These are phyloP conservation scores for Pleodorina starrii DNA, from an alignment of 139 green algal species.

Conservation along the genomic window DNA sequence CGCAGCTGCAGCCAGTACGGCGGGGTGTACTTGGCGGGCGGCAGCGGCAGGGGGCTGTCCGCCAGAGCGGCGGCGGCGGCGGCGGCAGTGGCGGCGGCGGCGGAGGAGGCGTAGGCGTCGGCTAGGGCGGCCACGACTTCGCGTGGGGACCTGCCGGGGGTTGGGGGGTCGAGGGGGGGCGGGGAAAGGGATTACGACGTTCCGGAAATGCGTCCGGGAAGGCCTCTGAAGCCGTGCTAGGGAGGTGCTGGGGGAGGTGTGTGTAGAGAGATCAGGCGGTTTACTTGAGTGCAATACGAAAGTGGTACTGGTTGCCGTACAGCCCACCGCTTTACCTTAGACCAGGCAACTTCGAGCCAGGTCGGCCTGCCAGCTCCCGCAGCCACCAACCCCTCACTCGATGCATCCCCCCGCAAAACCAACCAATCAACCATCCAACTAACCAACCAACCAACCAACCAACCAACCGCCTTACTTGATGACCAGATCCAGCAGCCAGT, in stretches of 20 bases:
- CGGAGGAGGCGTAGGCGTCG: constrained; percentile 45
- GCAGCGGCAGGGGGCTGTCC: constrained; percentile 28
- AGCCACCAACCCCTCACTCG: no score
- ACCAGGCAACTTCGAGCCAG: no score
- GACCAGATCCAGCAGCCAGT: constrained; percentile 83
- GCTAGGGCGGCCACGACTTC: constrained; percentile 64
- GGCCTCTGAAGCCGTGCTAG: no score
- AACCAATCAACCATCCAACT: no score
- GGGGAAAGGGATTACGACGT: no score
- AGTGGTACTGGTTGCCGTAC: no score
- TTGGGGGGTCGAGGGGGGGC: no score
- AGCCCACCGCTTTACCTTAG: no score
- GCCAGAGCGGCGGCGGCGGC: constrained; percentile 35
- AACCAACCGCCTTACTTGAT: constrained; percentile 66
- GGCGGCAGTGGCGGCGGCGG: constrained; percentile 25
- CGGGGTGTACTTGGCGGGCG: constrained; percentile 50
- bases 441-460: no score
- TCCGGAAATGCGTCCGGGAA: no score
- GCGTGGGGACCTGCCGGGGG: constrained; percentile 28
- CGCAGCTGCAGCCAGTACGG: constrained; percentile 59
- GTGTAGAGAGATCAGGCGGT: no score
- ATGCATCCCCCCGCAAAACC: background rate
- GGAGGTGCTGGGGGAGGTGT: background rate
- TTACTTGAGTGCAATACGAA: background rate
- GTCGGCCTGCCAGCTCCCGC: no score